phyloP scores from a whole-genome alignment of 2,329 filamentous ascomycete species.

The Pestalotiopsis fici region DNA sequence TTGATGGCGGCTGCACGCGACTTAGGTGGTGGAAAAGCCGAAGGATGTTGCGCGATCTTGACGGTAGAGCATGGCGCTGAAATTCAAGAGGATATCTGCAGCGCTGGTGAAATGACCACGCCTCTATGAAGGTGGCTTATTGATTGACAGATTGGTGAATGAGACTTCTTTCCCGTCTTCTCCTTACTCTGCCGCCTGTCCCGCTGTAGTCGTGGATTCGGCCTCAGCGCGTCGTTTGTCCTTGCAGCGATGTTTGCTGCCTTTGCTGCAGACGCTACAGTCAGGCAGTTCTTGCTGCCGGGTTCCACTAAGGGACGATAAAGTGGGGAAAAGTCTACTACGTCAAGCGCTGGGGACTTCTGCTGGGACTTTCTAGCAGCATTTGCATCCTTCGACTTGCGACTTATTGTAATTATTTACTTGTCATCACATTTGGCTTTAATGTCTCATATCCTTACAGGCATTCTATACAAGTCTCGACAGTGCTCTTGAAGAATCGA shows the following conservation, averaged over 20 bases:
- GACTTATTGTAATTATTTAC: not conserved
- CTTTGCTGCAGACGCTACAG: not conserved
- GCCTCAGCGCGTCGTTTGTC: too few relatives aligned
- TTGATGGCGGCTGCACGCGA: not conserved
- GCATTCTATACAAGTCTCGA: too few relatives aligned
- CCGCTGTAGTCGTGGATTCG: too few relatives aligned
- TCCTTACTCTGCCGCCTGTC: too few relatives aligned
- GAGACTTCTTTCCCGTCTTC: too few relatives aligned
- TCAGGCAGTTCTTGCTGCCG: not conserved
- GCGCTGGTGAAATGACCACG: too few relatives aligned
- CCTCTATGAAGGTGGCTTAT: too few relatives aligned
- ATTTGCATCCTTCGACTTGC: not conserved
- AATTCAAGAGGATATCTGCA: not conserved
- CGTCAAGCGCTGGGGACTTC: not conserved
- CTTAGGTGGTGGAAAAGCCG: not conserved
- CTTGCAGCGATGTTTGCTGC: too few relatives aligned
- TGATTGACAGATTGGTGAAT: too few relatives aligned
- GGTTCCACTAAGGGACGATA: not conserved
- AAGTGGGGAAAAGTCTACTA: conserved; percentile 8
- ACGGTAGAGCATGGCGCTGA: not conserved
- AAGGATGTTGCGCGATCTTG: not conserved
- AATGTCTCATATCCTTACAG: too few relatives aligned
- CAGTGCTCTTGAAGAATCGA: too few relatives aligned
- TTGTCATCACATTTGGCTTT: too few relatives aligned
- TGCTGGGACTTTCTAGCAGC: not conserved